Evolutionary conservation across 192 early-diverging fungal species (phyloP).

Genomic region (Gonapodya prolifera): DNA sequence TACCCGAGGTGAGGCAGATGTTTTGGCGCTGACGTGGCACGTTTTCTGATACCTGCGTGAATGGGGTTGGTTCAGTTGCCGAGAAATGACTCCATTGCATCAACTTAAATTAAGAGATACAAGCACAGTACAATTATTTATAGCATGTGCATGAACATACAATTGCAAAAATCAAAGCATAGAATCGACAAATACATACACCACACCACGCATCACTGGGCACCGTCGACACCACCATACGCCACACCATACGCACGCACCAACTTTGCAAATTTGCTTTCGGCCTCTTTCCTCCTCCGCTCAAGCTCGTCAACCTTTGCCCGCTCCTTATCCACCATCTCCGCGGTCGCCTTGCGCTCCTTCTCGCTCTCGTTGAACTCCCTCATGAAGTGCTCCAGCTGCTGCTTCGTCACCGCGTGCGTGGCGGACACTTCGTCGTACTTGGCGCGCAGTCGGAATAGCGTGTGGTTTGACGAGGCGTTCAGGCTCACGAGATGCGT

Average conservation of each 20-base stretch:
- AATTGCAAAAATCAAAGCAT: too few relatives aligned
- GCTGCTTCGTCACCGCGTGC: neutral
- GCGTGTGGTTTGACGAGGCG: neutral
- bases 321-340: neutral
- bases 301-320: neutral
- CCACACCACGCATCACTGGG: neutral
- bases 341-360: neutral
- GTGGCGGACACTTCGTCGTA: neutral
- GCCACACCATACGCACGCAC: neutral
- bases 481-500: neutral
- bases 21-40: too few relatives aligned
- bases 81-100: too few relatives aligned
- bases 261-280: neutral
- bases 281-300: neutral
- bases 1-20: too few relatives aligned
- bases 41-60: too few relatives aligned
- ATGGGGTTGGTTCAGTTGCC: too few relatives aligned
- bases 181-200: neutral
- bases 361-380: neutral
- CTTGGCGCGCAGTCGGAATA: neutral
- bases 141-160: too few relatives aligned
- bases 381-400: neutral
- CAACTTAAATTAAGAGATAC: too few relatives aligned
- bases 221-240: neutral
- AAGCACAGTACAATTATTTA: too few relatives aligned